A percentile compares a stretch with the other conserved stretches of the same genome.
These are phyloP conservation scores for Colletotrichum sojae DNA, from an alignment of 2,329 filamentous ascomycete species.

Conservation along the genomic window DNA sequence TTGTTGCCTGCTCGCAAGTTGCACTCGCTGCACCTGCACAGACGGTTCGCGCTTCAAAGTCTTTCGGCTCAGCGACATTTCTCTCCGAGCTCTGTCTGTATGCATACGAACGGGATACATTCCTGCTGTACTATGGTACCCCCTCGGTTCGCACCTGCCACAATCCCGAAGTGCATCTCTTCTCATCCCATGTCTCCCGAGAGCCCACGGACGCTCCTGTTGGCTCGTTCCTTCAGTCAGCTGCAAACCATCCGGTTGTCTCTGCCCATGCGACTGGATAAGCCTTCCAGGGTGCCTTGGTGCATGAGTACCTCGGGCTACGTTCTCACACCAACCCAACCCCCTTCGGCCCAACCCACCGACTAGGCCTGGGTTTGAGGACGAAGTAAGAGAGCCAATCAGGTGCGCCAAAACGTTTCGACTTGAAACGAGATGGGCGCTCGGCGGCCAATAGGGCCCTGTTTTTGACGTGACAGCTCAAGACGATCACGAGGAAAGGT, in stretches of 20 bases:
- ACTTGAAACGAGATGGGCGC: slow-evolving; percentile 37
- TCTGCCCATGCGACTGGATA: slow-evolving; percentile 18
- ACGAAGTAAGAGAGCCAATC: slow-evolving; percentile 30
- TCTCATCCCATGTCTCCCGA: slow-evolving; percentile 19
- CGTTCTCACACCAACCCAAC: too few species aligned
- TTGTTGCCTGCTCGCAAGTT: neutral
- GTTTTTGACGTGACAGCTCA: slow-evolving; percentile 36
- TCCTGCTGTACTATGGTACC: too few species aligned
- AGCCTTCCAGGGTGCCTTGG: neutral
- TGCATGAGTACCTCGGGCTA: neutral
- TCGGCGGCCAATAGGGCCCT: slow-evolving; percentile 31
- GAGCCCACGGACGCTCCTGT: slow-evolving; percentile 29
- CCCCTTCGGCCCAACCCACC: slow-evolving; percentile 13
- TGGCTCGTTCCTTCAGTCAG: slow-evolving; percentile 16
- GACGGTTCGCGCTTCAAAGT: neutral
- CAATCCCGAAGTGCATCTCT: slow-evolving; percentile 1
- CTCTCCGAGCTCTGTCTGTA: neutral
- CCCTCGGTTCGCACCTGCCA: slow-evolving; percentile 13
- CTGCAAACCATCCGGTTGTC: slow-evolving; percentile 27
- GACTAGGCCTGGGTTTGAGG: slow-evolving; percentile 36
- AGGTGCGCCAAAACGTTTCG: slow-evolving; percentile 4
- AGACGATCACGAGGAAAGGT: slow-evolving; percentile 32
- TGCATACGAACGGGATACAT: too few species aligned
- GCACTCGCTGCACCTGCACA: slow-evolving; percentile 17
- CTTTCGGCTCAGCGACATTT: neutral